Evolutionary conservation across 129 eudicot genomes (phyloP), one percentile per base, ranked within the genome.

Genomic region (Helianthus tuberosus): DNA sequence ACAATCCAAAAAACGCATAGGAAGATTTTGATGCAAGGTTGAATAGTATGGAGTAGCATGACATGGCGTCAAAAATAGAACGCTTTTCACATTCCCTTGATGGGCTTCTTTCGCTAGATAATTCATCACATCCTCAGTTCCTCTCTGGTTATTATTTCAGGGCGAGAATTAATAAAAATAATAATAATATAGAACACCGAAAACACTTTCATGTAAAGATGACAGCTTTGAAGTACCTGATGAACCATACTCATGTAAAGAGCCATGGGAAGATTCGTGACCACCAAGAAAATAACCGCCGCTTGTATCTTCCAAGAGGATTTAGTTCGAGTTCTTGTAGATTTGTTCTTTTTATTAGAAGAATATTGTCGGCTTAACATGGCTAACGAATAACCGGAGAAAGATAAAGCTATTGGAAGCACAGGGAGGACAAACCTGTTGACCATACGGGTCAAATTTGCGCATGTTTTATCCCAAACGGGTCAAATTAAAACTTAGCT

Each of bases 21-120:
- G 96, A 67, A 91, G 27, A 74, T 91, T 82, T 1, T 76, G 90
- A 71, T 95, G 99, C 73, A 95, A 85, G 59, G 88, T 81, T 36
- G 99, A 91, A 85, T 88, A 94, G 80, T 85, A 94, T 61, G 99
- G 99, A 35, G 99, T 91, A 32, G 99, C 88, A 72, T 95, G 99
- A 80, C 99, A 95, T 17, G 97, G 99, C 35, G 89, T 95, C 50
- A 91, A 73, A 73, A 91, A 91, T 38, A 95, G 87, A 68, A 91
- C 63, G 69, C 77, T 80, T 80, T 81, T 66, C 74, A 89, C 90
- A 59, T 87, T 84, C 74, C 89, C 89, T 5, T 72, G 64, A 15
- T 8, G 71, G 43, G 92, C 97, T 77, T 95, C 96, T 69, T 49
- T 76, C 6, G 99, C 76, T 49, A 95, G 88, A 85, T 91, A 95